Conservation (phyloP, 1,139 yeast species). For the Pichia sp. region DNA sequence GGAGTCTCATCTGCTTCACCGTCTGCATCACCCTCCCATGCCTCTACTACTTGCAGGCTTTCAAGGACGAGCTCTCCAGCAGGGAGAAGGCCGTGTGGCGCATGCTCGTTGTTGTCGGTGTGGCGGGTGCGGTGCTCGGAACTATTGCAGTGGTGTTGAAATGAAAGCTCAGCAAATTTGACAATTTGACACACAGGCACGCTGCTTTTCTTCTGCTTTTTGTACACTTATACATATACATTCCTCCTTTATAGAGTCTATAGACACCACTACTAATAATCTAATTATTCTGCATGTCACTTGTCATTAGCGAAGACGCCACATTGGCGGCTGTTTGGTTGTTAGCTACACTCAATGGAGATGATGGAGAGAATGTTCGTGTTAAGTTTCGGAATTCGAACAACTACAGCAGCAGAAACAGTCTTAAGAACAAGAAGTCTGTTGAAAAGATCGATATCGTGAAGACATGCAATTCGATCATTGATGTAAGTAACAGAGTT, state of each 20-base stretch:
- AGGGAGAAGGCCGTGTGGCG: conserved; percentile 41
- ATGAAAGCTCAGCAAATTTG: conserved; percentile 3
- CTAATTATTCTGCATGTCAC: neutral
- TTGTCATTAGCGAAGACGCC: neutral
- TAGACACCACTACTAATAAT: neutral
- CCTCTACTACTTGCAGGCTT: conserved; percentile 62
- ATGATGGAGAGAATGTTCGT: neutral
- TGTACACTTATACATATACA: neutral
- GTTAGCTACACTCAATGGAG: conserved; percentile 13
- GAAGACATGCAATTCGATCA: conserved; percentile 40
- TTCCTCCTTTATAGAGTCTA: neutral
- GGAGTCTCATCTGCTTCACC: conserved; percentile 77
- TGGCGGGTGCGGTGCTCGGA: conserved; percentile 51
- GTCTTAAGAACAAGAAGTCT: conserved; percentile 34
- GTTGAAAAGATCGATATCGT: conserved; percentile 48
- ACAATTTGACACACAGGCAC: neutral
- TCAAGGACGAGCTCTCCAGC: conserved; percentile 43
- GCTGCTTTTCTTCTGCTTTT: too few relatives aligned
- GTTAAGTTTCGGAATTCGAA: neutral
- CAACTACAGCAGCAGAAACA: neutral
- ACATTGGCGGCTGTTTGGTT: conserved; percentile 12
- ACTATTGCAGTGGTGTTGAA: conserved; percentile 34
- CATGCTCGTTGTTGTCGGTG: conserved; percentile 45
- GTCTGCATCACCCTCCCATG: conserved; percentile 81
- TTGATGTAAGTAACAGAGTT: conserved; percentile 30